Conservation (phyloP, 2,329 filamentous ascomycete genomes). For the Aspergillus neotritici region DNA sequence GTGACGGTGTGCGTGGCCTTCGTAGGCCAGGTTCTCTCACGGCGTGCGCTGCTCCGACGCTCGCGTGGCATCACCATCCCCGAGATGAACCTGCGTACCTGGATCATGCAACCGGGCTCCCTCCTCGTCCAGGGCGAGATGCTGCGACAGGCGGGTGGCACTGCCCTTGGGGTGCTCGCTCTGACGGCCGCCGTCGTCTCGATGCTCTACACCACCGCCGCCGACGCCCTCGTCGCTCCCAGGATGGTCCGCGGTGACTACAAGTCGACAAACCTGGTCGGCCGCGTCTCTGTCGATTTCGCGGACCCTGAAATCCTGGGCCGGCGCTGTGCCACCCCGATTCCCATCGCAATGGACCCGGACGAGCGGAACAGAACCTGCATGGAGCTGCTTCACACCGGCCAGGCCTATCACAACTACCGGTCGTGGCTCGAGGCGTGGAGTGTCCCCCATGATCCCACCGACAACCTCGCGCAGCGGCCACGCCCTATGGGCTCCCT, state of each 20-base stretch:
- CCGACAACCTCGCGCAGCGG: conserved; percentile 43
- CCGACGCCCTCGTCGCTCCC: conserved; percentile 68
- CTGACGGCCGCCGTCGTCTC: conserved; percentile 60
- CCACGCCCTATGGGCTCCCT: conserved; percentile 59
- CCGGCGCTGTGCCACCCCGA: conserved; percentile 56
- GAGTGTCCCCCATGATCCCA: conserved; percentile 45
- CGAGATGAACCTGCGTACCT: conserved; percentile 71
- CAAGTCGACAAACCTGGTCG: conserved; percentile 47
- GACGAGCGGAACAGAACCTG: conserved; percentile 51
- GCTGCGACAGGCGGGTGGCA: conserved; percentile 58
- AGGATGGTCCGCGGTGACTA: conserved; percentile 58
- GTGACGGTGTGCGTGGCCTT: conserved; percentile 72
- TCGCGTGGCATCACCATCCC: conserved; percentile 65
- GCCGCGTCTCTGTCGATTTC: conserved; percentile 57
- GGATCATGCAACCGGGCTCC: conserved; percentile 68
- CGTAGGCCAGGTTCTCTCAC: conserved; percentile 67
- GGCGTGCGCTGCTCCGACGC: conserved; percentile 57
- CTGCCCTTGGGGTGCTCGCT: conserved; percentile 59
- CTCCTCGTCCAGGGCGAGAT: conserved; percentile 64
- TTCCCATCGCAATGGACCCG: conserved; percentile 42
- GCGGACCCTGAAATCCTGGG: conserved; percentile 57
- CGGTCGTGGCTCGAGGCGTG: conserved; percentile 56
- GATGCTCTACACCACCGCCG: conserved; percentile 71
- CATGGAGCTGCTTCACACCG: conserved; percentile 63
- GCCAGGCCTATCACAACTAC: conserved; percentile 64